A percentile compares a stretch with the other conserved stretches of the same genome.
Conservation (phyloP, 495 filamentous ascomycete species). For the Tuber aestivum region DNA sequence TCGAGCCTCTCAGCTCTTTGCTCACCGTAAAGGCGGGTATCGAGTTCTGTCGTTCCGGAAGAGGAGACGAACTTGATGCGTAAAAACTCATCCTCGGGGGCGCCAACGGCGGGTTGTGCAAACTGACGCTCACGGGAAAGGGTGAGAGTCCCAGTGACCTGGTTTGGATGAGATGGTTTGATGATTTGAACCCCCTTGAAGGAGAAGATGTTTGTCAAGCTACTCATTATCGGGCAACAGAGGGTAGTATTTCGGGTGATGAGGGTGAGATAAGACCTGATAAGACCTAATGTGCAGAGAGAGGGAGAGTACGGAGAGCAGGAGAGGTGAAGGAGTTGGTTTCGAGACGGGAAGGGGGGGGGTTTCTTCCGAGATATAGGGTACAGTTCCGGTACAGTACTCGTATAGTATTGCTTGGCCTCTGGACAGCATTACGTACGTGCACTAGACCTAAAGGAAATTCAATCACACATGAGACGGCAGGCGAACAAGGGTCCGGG, state of each 20-base stretch:
- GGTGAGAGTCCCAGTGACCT: neutral
- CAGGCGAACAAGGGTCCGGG: neutral
- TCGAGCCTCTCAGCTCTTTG: constrained; percentile 27
- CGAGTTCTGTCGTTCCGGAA: constrained; percentile 17
- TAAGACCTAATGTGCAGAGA: neutral
- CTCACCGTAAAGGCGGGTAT: constrained; percentile 23
- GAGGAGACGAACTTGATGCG: constrained; percentile 28
- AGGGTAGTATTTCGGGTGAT: neutral
- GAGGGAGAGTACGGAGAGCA: neutral
- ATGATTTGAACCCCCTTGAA: constrained; percentile 3
- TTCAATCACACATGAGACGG: neutral
- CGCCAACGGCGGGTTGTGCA: neutral
- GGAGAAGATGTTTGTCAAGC: neutral
- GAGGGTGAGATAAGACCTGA: neutral
- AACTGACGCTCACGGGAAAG: neutral
- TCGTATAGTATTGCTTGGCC: neutral
- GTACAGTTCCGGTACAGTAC: no score
- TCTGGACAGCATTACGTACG: neutral
- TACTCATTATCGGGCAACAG: neutral
- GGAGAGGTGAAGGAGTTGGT: neutral
- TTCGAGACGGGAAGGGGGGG: neutral
- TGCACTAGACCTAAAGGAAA: neutral
- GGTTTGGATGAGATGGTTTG: neutral
- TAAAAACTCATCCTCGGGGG: constrained; percentile 21
- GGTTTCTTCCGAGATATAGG: neutral